Base-by-base conservation (phyloP, 2,329 filamentous ascomycete genomes). In the Cladophialophora carrionii region DNA sequence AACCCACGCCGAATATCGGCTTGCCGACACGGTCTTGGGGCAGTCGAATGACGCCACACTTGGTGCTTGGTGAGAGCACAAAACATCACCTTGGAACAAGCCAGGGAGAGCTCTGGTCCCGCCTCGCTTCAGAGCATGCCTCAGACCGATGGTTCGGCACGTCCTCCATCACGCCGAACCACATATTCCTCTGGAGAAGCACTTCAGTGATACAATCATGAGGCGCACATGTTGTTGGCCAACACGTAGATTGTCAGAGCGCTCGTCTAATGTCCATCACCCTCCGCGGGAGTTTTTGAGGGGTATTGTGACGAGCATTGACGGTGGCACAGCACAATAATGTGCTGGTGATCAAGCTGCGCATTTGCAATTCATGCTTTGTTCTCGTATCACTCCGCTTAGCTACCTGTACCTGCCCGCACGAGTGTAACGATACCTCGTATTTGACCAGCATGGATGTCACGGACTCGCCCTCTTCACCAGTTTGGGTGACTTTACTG, bases 181-280 rank as follows among this genome's bases (percentile, higher is more conserved):
- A 55, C 29, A 63, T 63, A 62, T 63, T 62, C 61, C 61, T 61
- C 64, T 60, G 32, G 49, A n/a, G 10, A 26, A 58, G 46, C 37
- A 24, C 9, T 58, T 29, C 34, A 22, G 34, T 58, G 56, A 48
- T 49, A 49, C 10, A 5, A 9, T 31, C 9, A 20, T 24, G n/a
- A 20, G 14, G 10, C n/a, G 20, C 8, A 14, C 24, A 14, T n/a
- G n/a, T n/a, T 7, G 9, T 8, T 43, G 24, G 24, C 52, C 41
- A 22, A 10, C n/a, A n/a, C 4, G 14, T 14, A 17, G 14, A 17
- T 12, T 5, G 34, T 14, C 7, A 17, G 34, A 41, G 34, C 5
- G 3, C 34, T 41, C 34, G 34, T 37, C 34, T 37, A 4, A 17
- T 41, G 14, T 41, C 34, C 34, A 41, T 6, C 6, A 14, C 14